These are phyloP conservation scores for Pythium brachiatum DNA, from an alignment of 352 stramenopile species.

Conservation along the genomic window DNA sequence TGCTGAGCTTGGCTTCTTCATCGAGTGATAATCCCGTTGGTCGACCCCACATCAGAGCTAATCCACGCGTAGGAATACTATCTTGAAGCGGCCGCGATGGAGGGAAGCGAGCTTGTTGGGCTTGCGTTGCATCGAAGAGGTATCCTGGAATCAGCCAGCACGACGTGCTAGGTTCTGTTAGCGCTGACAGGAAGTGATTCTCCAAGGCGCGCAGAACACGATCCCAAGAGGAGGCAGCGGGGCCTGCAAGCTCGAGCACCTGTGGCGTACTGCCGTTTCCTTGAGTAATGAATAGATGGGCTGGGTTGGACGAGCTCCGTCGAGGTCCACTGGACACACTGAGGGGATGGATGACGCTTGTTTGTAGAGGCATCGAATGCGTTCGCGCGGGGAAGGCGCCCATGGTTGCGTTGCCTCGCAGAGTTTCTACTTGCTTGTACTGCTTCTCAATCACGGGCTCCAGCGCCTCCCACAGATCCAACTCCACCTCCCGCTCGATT, in stretches of 20 bases:
- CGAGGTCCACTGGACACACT: background rate
- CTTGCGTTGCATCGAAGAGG: slow-evolving; percentile 33
- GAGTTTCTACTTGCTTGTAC: background rate
- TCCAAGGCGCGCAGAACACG: slow-evolving; percentile 16
- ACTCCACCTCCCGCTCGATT: background rate
- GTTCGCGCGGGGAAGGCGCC: slow-evolving; percentile 2
- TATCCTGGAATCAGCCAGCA: slow-evolving; percentile 59
- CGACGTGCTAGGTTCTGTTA: slow-evolving; percentile 32
- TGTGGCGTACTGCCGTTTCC: background rate
- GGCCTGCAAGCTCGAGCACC: slow-evolving; percentile 9
- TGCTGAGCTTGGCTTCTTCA: slow-evolving; percentile 35
- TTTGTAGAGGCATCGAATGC: slow-evolving; percentile 4
- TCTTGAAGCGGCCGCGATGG: slow-evolving; percentile 22
- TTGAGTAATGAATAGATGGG: background rate
- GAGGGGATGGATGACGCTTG: background rate
- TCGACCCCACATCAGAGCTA: slow-evolving; percentile 63
- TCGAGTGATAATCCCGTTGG: slow-evolving; percentile 60
- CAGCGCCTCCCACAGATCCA: slow-evolving; percentile 22
- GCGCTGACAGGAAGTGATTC: slow-evolving; percentile 22
- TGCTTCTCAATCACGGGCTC: slow-evolving; percentile 20
- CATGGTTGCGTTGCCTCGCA: background rate
- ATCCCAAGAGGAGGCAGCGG: slow-evolving; percentile 15
- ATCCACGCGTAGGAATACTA: slow-evolving; percentile 42
- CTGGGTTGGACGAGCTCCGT: slow-evolving; percentile 14
- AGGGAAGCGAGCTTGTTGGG: slow-evolving; percentile 21